These are phyloP conservation scores for Oryza glaberrima DNA, from an alignment of 176 grass and related monocot species.

Conservation along the genomic window DNA sequence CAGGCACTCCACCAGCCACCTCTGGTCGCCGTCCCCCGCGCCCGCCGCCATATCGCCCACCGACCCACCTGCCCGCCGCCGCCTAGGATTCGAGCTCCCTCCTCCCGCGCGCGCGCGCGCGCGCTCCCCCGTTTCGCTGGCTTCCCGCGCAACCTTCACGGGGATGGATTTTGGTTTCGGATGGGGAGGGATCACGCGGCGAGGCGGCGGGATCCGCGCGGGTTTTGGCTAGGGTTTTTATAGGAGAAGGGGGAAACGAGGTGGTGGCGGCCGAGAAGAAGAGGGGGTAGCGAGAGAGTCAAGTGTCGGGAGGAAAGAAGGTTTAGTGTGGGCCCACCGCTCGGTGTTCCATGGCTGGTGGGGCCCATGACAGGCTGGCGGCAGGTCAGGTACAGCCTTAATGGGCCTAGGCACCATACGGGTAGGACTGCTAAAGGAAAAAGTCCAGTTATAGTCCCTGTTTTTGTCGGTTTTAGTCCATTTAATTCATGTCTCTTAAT, in stretches of 20 bases:
- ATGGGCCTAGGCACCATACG: not conserved
- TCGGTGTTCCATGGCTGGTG: no score
- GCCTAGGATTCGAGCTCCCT: slow-evolving; percentile 3
- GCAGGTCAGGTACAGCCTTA: not conserved
- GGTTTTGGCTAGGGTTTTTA: slow-evolving; percentile 52
- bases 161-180: slow-evolving; percentile 25
- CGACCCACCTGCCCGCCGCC: slow-evolving; percentile 9
- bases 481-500: fast-evolving
- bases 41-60: slow-evolving; percentile 24
- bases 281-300: not conserved
- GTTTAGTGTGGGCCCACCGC: no score
- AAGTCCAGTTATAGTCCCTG: no score
- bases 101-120: not conserved
- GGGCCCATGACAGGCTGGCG: not conserved
- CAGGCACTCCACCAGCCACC: slow-evolving; percentile 86
- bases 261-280: not conserved
- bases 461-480: no score
- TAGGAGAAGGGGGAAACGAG: not conserved
- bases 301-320: not conserved
- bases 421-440: not conserved
- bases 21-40: slow-evolving; percentile 76
- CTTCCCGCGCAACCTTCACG: not conserved
- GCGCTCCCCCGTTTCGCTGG: not conserved
- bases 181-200: slow-evolving; percentile 23
- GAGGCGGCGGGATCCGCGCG: slow-evolving; percentile 3